Conservation (phyloP, 768 basidiomycete species). For the Lactarius tabidus region DNA sequence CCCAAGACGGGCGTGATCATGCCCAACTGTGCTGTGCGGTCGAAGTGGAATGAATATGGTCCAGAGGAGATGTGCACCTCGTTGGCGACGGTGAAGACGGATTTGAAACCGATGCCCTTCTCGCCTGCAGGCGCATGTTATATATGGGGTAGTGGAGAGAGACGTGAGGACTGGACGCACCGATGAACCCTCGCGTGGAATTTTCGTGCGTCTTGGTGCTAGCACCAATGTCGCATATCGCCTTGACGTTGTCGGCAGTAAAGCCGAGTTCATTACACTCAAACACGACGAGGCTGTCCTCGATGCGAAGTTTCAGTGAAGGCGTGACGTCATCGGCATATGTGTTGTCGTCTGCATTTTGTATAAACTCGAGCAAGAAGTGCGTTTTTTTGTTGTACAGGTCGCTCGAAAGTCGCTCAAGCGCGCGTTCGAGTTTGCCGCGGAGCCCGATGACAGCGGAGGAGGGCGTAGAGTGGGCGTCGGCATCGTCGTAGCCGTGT, state of each 20-base stretch:
- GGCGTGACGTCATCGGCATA: slow-evolving; percentile 21
- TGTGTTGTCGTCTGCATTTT: slow-evolving; percentile 31
- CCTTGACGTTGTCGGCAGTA: slow-evolving; percentile 24
- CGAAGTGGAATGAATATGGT: slow-evolving; percentile 27
- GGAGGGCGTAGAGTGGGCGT: neutral
- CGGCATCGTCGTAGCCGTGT: slow-evolving; percentile 16
- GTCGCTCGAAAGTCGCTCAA: slow-evolving; percentile 27
- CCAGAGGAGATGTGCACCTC: slow-evolving; percentile 27
- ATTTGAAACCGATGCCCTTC: slow-evolving; percentile 33
- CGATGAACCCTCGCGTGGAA: slow-evolving; percentile 20
- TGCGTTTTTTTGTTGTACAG: slow-evolving; percentile 31
- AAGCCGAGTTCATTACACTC: slow-evolving; percentile 31
- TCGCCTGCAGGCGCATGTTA: slow-evolving; percentile 27
- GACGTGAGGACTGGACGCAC: neutral
- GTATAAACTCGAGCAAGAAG: slow-evolving; percentile 31
- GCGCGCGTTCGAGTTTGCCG: slow-evolving; percentile 23
- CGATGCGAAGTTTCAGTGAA: slow-evolving; percentile 20
- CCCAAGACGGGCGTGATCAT: slow-evolving; percentile 29
- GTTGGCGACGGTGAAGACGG: slow-evolving; percentile 31
- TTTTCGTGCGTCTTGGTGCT: slow-evolving; percentile 28
- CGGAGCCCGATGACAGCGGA: slow-evolving; percentile 11
- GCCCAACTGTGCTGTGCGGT: slow-evolving; percentile 24
- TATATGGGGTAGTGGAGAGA: neutral
- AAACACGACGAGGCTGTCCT: slow-evolving; percentile 17
- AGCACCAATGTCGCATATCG: slow-evolving; percentile 30